These are phyloP conservation scores for Gnomoniopsis smithogilvyi DNA, from an alignment of 2,329 filamentous ascomycete species.

Conservation along the genomic window DNA sequence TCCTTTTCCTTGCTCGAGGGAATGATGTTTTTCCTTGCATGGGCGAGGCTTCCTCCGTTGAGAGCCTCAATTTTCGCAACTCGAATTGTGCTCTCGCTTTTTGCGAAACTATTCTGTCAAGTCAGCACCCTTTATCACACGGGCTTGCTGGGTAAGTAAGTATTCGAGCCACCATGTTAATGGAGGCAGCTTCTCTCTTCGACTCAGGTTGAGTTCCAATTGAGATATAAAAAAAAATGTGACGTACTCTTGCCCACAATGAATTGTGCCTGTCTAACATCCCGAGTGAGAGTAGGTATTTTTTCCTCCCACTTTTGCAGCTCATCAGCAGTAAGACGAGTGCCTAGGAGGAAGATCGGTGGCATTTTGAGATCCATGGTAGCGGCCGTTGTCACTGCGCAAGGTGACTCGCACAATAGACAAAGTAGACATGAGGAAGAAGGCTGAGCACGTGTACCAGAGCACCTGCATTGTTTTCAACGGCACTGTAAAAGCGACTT, in stretches of 20 bases:
- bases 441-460: too few relatives aligned
- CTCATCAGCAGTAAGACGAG: constrained; percentile 63
- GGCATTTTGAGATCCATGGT: constrained; percentile 44
- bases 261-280: constrained; percentile 68
- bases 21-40: constrained; percentile 8
- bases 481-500: neutral
- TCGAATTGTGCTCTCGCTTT: constrained; percentile 74
- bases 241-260: constrained; percentile 61
- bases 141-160: neutral
- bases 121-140: neutral
- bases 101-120: constrained; percentile 44
- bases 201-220: neutral
- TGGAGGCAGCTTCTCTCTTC: neutral
- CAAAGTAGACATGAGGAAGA: too few relatives aligned
- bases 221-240: neutral
- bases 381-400: neutral
- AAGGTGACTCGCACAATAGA: neutral
- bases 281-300: constrained; percentile 65
- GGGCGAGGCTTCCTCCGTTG: constrained; percentile 46
- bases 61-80: constrained; percentile 63
- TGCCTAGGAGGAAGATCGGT: constrained; percentile 69
- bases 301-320: constrained; percentile 62
- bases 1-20: constrained; percentile 24
- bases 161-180: neutral
- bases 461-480: neutral